Conservation (phyloP, 2,329 filamentous ascomycete species). For the Lasiodiplodia sp. region DNA sequence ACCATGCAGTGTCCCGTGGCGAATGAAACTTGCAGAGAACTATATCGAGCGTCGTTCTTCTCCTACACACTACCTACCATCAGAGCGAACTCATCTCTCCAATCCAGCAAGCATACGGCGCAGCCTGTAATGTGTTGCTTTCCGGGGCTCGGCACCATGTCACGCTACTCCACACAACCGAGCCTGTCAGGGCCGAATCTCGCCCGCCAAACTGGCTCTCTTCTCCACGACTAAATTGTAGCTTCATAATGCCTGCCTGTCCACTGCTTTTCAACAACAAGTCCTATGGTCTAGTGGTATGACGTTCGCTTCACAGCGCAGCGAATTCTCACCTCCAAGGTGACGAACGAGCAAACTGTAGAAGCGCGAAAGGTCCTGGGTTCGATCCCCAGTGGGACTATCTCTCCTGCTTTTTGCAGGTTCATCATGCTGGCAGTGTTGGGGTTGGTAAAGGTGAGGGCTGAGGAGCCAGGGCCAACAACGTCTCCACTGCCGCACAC, state of each 20-base stretch:
- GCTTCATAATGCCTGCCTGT: accelerated
- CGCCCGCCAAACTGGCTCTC: too few relatives aligned
- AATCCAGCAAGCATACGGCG: neutral
- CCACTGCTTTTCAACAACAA: neutral
- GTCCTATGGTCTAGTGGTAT: slow-evolving; percentile 32
- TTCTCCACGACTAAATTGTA: too few relatives aligned
- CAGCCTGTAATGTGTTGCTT: neutral
- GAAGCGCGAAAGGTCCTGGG: slow-evolving; percentile 33
- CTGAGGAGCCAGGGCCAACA: too few relatives aligned
- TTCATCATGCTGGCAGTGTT: too few relatives aligned
- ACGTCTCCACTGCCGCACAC: too few relatives aligned
- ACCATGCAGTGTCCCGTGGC: too few relatives aligned
- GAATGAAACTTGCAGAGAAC: neutral
- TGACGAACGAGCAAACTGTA: neutral
- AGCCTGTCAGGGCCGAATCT: neutral
- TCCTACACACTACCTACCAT: neutral
- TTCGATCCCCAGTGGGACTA: slow-evolving; percentile 35
- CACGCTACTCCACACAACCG: neutral
- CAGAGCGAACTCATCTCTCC: neutral
- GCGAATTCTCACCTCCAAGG: neutral
- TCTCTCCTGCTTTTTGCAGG: slow-evolving; percentile 8
- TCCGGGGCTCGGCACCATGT: neutral
- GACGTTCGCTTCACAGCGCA: slow-evolving; percentile 31
- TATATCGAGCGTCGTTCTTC: neutral
- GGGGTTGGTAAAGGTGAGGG: too few relatives aligned